These are phyloP conservation scores for Mycena vitilis DNA, from an alignment of 768 basidiomycete genomes.

Conservation along the genomic window DNA sequence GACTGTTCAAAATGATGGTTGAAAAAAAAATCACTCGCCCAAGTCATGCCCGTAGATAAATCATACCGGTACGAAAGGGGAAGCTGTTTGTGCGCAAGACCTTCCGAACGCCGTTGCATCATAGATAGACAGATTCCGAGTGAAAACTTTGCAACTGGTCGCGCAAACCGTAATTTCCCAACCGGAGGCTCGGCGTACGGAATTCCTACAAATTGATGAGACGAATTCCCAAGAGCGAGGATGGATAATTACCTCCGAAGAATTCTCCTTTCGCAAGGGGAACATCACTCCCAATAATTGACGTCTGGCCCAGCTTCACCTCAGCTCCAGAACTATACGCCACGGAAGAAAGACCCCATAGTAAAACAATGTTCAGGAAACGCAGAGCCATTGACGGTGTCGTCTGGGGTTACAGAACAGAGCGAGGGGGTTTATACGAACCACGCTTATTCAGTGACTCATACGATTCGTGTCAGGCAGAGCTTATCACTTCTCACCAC, in stretches of 20 bases:
- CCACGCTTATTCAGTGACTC: too few relatives aligned
- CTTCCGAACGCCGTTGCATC: conserved; percentile 36
- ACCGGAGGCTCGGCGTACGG: conserved; percentile 40
- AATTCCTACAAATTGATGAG: conserved; percentile 15
- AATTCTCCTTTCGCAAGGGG: conserved; percentile 25
- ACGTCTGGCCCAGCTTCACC: conserved; percentile 35
- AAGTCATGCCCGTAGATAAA: background rate
- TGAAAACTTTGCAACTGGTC: conserved; percentile 36
- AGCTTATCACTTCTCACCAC: too few relatives aligned
- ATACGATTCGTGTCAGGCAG: too few relatives aligned
- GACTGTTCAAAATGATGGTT: too few relatives aligned
- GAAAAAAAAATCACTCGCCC: too few relatives aligned
- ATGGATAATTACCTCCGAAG: conserved; percentile 14
- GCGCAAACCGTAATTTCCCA: conserved; percentile 39
- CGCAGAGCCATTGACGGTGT: too few relatives aligned
- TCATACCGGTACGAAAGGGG: conserved; percentile 13
- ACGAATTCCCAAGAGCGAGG: background rate
- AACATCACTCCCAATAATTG: conserved; percentile 35
- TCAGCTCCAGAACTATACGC: background rate
- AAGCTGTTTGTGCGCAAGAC: conserved; percentile 35
- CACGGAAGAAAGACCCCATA: background rate
- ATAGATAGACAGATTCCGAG: conserved; percentile 32
- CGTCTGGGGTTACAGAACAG: too few relatives aligned
- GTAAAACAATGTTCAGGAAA: background rate
- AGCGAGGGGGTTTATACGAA: too few relatives aligned